Percentiles rank a stretch among this genome's conserved stretches.
These are phyloP conservation scores for Lolium multiflorum DNA, from an alignment of 176 grass and related monocot genomes.

Conservation along the genomic window DNA sequence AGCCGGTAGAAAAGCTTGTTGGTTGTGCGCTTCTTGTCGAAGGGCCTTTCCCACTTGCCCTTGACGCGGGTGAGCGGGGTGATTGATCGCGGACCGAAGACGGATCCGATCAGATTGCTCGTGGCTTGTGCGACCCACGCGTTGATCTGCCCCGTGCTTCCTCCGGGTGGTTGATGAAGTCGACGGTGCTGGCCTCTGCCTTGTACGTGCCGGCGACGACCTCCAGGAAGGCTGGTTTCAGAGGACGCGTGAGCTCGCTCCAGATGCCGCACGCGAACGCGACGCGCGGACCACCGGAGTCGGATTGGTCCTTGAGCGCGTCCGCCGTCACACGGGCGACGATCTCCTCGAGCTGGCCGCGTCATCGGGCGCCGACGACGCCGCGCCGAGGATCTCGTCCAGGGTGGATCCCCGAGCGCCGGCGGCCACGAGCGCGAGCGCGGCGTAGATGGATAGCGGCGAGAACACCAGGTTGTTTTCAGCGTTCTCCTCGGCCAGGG, in stretches of 20 bases:
- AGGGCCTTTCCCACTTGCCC: slow-evolving; percentile 29
- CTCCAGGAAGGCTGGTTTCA: neutral
- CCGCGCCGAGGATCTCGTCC: neutral
- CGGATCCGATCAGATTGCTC: neutral
- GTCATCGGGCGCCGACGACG: neutral
- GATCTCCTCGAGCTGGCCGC: neutral
- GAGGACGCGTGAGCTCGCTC: slow-evolving; percentile 21
- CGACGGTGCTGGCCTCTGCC: slow-evolving; percentile 21
- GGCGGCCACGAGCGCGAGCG: slow-evolving; percentile 32
- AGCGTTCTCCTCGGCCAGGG: neutral
- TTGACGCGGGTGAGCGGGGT: neutral
- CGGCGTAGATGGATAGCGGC: slow-evolving; percentile 36
- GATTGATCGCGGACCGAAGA: neutral
- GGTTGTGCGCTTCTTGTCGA: neutral
- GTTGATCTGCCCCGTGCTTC: slow-evolving; percentile 19
- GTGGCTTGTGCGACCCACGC: neutral
- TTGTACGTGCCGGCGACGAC: neutral
- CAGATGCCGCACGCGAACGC: slow-evolving; percentile 35
- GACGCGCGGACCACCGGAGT: neutral
- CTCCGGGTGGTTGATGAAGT: slow-evolving; percentile 34
- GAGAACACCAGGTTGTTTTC: slow-evolving; percentile 29
- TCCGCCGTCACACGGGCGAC: neutral
- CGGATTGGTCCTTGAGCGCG: neutral
- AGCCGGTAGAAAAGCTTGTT: slow-evolving; percentile 35
- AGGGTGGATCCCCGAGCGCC: neutral